Evolutionary conservation across 352 stramenopile genomes (phyloP), one percentile per base, ranked within the genome.

Genomic region (Phytophthora kernoviae): DNA sequence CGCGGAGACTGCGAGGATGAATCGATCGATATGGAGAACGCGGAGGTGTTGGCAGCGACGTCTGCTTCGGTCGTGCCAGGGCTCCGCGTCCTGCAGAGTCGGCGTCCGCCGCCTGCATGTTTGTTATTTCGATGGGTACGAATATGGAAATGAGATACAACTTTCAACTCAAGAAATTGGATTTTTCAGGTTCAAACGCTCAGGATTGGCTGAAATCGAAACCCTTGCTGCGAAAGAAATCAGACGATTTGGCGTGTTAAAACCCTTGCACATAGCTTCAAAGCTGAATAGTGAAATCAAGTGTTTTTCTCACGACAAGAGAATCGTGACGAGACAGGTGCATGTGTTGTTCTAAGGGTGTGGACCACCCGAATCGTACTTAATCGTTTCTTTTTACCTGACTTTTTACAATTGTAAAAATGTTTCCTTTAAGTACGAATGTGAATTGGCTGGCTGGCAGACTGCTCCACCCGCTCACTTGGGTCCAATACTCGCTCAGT

Each of bases 381-480:
- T 30, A 30, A 6, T 6, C 24, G 24, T 3, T 30, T 30, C 6
- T 30, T 7, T 6, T 3, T 7, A 30, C 6, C 24, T 30, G 24
- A 6, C n/a, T n/a, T n/a, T n/a, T n/a, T n/a, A n/a, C n/a, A n/a
- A n/a, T n/a, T 6, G 24, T 30, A 30, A 30, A 37, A 65, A n/a
- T 34, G 30, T 11, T 34, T 2, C 33, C 4, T 14, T 8, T 39
- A 39, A 39, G 33, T 39, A 39, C 33, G 33, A 39, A 39, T 39
- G 33, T 5, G 18, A 57, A 74, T 68, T 70, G 65, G 50, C 53
- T 75, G 67, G 67, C 36, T 72, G 62, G 54, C 52, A 69, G 53
- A 54, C 34, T 43, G 11, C 55, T 34, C 43, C 18, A 14, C 33
- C 24, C 6, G 12, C 20, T 24, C 55, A 45, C 24, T 32, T 52